Evolutionary conservation across 805 yeast species (phyloP).

Genomic region (Allodekkera sacchari): DNA sequence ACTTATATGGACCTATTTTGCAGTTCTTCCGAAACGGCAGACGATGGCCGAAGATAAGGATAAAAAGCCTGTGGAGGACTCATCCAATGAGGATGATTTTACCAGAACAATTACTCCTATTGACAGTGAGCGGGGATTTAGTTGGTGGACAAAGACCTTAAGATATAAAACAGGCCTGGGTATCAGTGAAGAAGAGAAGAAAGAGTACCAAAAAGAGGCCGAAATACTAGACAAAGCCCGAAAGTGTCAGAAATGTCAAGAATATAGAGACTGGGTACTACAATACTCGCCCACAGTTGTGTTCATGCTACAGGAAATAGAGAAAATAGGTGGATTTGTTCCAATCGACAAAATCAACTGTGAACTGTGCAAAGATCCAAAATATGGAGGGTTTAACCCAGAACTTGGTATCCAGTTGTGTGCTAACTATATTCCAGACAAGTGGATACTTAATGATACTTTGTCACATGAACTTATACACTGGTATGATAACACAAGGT

Average conservation of each 20-base stretch:
- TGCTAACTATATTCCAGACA: constrained; percentile 66
- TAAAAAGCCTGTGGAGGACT: too few relatives aligned
- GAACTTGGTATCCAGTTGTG: constrained; percentile 80
- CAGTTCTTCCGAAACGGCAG: too few relatives aligned
- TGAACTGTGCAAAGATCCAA: constrained; percentile 72
- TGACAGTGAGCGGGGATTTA: too few relatives aligned
- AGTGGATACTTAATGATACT: constrained; percentile 83
- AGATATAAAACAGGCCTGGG: neutral
- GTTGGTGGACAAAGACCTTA: too few relatives aligned
- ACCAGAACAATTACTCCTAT: too few relatives aligned
- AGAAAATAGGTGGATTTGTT: constrained; percentile 47
- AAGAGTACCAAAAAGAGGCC: neutral
- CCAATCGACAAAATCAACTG: constrained; percentile 56
- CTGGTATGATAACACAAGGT: constrained; percentile 84
- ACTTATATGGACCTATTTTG: too few relatives aligned
- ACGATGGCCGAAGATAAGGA: too few relatives aligned
- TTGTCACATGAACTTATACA: constrained; percentile 89
- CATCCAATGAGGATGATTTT: too few relatives aligned
- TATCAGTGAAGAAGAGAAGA: neutral
- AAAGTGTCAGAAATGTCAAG: constrained; percentile 65
- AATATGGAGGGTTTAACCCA: constrained; percentile 92
- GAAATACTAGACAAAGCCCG: constrained; percentile 1
- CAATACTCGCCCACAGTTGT: constrained; percentile 74
- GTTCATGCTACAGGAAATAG: constrained; percentile 80
- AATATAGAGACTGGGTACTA: constrained; percentile 73